Base-by-base conservation (phyloP, 768 basidiomycete species). In the Baorangia bicolor region DNA sequence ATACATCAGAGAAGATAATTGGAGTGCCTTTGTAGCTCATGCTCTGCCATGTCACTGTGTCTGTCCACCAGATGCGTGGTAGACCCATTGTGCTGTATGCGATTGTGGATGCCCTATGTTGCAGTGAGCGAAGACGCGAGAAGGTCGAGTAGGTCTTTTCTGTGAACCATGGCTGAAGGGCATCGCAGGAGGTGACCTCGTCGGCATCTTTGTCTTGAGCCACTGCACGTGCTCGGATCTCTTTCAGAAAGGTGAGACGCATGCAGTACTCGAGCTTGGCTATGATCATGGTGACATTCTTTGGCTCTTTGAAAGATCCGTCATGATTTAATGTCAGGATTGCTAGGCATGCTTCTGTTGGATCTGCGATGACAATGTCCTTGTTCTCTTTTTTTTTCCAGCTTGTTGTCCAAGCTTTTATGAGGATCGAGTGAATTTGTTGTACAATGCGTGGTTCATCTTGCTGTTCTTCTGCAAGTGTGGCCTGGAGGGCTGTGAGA, bases 291-390 rank as follows among this genome's bases (percentile, higher is more conserved):
- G 55, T 67, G 52, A 44, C 34, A 4, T 34, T 21, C 21, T 42
- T 43, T 8, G 31, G 38, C 18, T 55, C 35, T 11, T 69, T 72
- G 14, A 69, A 65, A 9, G 61, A 57, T 0, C 66, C 56, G n/a
- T 43, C 41, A 0, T n/a, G 12, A 0, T 51, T 42, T 0, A 60
- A 1, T 0, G 44, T 58, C 20, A 54, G 0, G 0, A 50, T 2
- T 0, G 57, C 57, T 1, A 51, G 13, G 0, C 27, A 0, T 2
- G 23, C n/a, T 23, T 60, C 49, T 0, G 53, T 54, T 0, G 49
- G 57, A 18, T 54, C 41, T 0, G 14, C 2, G 4, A 58, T 48
- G 12, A 31, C 1, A 7, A 16, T 7, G 31, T 49, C 16, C n/a
- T 16, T n/a, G n/a, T n/a, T n/a, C n/a, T n/a, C n/a, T n/a, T n/a